Base-by-base conservation (phyloP, 2,329 filamentous ascomycete genomes). In the Arthrobotrys sphaeroides region DNA sequence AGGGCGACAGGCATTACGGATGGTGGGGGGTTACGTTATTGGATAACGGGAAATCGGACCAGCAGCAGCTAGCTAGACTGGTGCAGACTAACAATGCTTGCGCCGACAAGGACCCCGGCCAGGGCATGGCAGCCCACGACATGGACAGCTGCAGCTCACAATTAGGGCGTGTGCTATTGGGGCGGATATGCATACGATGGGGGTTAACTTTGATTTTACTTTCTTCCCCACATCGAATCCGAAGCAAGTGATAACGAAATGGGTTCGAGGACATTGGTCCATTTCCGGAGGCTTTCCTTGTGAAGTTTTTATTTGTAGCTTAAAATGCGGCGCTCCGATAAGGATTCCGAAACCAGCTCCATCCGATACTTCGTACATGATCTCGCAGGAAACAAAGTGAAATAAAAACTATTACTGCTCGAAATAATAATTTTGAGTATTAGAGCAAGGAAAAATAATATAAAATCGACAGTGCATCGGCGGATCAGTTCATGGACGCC, bases 1-100 rank as follows among this genome's bases (percentile, higher is more conserved):
- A 73, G 49, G 59, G 59, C 59, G 67, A 65, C 67, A 73, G 59
- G 68, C n/a, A 57, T 60, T 49, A 5, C 5, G 7, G 33, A 55
- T 67, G 61, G 69, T 73, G 69, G 69, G 69, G 66, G 69, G 69
- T 66, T 73, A 73, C 69, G 61, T 67, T 66, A 66, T 70, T 70
- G 66, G 66, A 70, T 70, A 70, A 70, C 66, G 64, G 51, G 64
- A 68, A 68, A 68, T 68, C 64, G 64, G 64, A 68, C 51, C 64
- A 68, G 43, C 45, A 59, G 3, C 7, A 40, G 31, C 31, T 47
- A 47, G 13, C 31, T 26, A 26, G 18, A 38, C 6, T 13, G 6
- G 33, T 13, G 33, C 6, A 38, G 13, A 38, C 33, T 13, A 47
- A 16, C n/a, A n/a, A n/a, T n/a, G n/a, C n/a, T 16, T 55, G 42